Base-by-base conservation (phyloP, 2,329 filamentous ascomycete genomes). In the Purpureocillium lavendulum region DNA sequence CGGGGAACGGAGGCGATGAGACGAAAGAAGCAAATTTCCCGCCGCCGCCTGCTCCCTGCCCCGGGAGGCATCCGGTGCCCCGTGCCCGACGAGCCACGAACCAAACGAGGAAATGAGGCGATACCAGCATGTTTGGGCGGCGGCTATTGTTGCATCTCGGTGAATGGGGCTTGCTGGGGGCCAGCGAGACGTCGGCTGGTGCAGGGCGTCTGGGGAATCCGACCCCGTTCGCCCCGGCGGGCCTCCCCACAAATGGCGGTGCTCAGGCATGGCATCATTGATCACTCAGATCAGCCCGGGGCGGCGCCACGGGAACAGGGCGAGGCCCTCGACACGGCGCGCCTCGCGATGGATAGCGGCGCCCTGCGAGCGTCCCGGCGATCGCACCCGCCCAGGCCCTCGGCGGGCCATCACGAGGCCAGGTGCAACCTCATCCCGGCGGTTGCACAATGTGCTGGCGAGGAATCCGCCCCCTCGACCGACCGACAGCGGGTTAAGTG, bases 171-270 rank as follows among this genome's bases (percentile, higher is more conserved):
- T 10, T 32, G 29, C 29, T 11, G 36, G 36, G 36, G 36, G 21
- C 10, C 21, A 26, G 21, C 6, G 21, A 5, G 21, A 26, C 21
- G 21, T 26, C 21, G 21, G 21, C 21, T 26, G 21, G 21, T 26
- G 21, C 6, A 26, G 21, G 21, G 21, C 21, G 34, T 35, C 38
- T 39, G 38, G 38, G 38, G 38, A 39, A 39, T 35, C 29, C 32
- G 14, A 33, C 37, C 37, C 37, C 26, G 26, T 33, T 28, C 30
- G 16, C 26, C 35, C 21, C 21, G 21, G 5, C 21, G 6, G 21
- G n/a, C n/a, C n/a, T 10, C 35, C 35, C 35, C 35, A 36, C 35
- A 36, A 15, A 36, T 36, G 34, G 34, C 34, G 34, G 3, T 36
- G 34, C 14, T 17, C 12, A 26, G 34, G 24, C 24, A 36, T 36